Base-by-base conservation (phyloP, 2,329 filamentous ascomycete genomes). In the Aspergillus sp. region DNA sequence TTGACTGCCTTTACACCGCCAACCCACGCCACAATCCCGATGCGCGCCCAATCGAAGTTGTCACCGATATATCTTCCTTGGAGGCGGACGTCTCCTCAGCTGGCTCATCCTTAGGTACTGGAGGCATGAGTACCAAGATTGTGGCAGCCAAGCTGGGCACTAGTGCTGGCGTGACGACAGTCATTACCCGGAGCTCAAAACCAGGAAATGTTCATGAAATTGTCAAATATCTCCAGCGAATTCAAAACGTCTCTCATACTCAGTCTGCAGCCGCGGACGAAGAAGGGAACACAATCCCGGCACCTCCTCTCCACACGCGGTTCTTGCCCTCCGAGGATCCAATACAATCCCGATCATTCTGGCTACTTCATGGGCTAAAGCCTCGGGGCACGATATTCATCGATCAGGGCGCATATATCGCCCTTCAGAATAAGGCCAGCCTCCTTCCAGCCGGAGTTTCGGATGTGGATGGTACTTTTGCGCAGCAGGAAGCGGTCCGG, bases 101-200 rank as follows among this genome's bases (percentile, higher is more conserved):
- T 22, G 95, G 95, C 4, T 97, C 92, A 2, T 84, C 90, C 4
- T 80, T 99, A 16, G 95, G 95, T 22, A 99, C 95, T 2, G 95
- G 95, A 20, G 95, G 95, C 49, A 99, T 99, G 95, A 89, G 90
- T 64, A 99, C 95, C 59, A 99, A 99, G 80, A 96, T 99, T 67
- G 88, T 96, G 26, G 95, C 95, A 55, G 95, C 95, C 26, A 87
- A 91, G 56, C 84, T 99, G 45, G 95, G 94, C 36, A 97, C 93
- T 6, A 95, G 93, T 39, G 95, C 92, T 12, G 95, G 95, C 50
- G 94, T 98, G 39, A 98, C 92, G 1, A 98, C 95, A 3, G 86
- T 99, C 71, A 98, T 99, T 71, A 96, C 95, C 9, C 88, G 90
- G 65, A 96, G 92, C 58, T 95, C 90, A n/a, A 93, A 90, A 63